Evolutionary conservation across 176 grass and related monocot genomes (phyloP).

Genomic region (Thalia dealbata): DNA sequence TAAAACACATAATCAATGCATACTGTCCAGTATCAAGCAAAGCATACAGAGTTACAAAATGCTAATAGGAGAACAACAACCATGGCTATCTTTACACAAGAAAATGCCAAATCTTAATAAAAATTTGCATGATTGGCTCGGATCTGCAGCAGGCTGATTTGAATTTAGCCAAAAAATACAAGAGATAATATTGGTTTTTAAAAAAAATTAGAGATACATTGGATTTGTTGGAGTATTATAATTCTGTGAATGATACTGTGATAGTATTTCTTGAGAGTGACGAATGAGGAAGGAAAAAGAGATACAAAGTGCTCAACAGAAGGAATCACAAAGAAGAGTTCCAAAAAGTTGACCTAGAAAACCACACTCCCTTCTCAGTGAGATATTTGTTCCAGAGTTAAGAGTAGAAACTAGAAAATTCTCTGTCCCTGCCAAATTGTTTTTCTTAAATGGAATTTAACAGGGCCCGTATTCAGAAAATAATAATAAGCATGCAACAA

Average conservation of each 20-base stretch:
- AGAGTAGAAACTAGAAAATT: not conserved
- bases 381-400: not conserved
- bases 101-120: not conserved
- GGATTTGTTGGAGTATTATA: no score
- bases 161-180: no score
- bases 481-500: not conserved
- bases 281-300: not conserved
- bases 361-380: not conserved
- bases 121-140: not conserved
- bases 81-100: no score
- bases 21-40: not conserved
- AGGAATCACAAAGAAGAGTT: not conserved
- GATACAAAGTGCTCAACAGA: not conserved
- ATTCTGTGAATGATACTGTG: not conserved
- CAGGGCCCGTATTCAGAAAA: not conserved
- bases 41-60: not conserved
- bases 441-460: not conserved
- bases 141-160: not conserved
- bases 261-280: not conserved
- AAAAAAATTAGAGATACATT: no score
- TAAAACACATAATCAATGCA: not conserved
- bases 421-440: not conserved
- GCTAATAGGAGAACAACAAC: not conserved
- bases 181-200: no score
- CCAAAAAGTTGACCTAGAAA: not conserved